phyloP scores from a whole-genome alignment of 768 basidiomycete genomes.

The Crassisporium funariophilum region DNA sequence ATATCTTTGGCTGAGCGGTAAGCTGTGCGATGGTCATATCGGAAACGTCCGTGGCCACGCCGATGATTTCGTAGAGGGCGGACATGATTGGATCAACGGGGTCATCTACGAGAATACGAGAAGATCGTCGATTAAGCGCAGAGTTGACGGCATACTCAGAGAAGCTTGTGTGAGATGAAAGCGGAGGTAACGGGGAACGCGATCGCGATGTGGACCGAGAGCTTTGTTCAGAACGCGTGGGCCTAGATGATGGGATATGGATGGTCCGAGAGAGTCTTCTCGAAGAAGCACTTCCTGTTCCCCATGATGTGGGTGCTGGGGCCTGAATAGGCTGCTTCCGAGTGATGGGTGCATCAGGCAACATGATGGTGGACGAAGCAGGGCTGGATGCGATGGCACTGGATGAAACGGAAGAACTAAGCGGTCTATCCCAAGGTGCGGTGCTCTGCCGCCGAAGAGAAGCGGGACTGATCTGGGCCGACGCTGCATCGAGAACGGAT shows the following conservation, averaged over 20 bases:
- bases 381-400: conserved; percentile 61
- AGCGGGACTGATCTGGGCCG: conserved; percentile 67
- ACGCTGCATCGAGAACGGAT: conserved; percentile 62
- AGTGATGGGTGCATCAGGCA: conserved; percentile 66
- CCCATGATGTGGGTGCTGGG: conserved; percentile 56
- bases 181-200: conserved; percentile 84
- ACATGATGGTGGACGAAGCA: conserved; percentile 56
- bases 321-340: conserved; percentile 58
- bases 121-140: conserved; percentile 69
- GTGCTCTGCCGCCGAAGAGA: conserved; percentile 67
- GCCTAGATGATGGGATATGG: conserved; percentile 66
- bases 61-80: conserved; percentile 89
- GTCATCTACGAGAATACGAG: conserved; percentile 81
- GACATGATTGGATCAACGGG: conserved; percentile 89
- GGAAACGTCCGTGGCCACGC: conserved; percentile 88
- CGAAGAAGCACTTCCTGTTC: conserved; percentile 56
- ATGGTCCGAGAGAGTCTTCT: conserved; percentile 86
- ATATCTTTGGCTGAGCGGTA: conserved; percentile 81
- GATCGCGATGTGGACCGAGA: conserved; percentile 96
- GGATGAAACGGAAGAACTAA: conserved; percentile 56
- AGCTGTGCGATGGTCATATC: conserved; percentile 90
- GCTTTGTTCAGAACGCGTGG: conserved; percentile 73
- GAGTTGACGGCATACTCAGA: conserved; percentile 50
- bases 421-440: conserved; percentile 66
- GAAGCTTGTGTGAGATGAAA: conserved; percentile 65